Percentiles rank a stretch among this genome's conserved stretches.
Evolutionary conservation across 2,329 filamentous ascomycete genomes (phyloP).

Genomic region (Raffaelea arxii): DNA sequence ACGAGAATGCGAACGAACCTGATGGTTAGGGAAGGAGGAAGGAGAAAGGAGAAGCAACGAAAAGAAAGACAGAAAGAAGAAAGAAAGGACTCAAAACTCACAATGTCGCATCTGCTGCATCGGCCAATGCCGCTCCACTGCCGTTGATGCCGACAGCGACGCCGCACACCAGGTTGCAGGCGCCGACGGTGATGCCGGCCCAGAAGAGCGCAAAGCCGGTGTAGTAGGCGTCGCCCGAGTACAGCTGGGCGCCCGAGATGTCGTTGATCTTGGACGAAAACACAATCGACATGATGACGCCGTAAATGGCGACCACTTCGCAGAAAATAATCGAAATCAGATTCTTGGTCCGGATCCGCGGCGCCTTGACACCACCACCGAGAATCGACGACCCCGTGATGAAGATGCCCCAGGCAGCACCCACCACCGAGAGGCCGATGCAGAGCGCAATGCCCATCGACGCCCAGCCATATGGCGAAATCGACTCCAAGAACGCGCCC

Average conservation of each 20-base stretch:
- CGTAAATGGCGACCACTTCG: constrained; percentile 99
- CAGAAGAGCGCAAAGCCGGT: constrained; percentile 95
- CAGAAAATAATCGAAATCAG: constrained; percentile 99
- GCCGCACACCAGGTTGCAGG: constrained; percentile 94
- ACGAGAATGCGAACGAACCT: constrained; percentile 99
- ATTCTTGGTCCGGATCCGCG: constrained; percentile 98
- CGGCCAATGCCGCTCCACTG: constrained; percentile 88
- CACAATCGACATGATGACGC: constrained; percentile 98
- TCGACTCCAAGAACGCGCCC: constrained; percentile 84
- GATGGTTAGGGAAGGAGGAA: constrained; percentile 9
- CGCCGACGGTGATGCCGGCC: constrained; percentile 86
- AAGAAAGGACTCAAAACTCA: constrained; percentile 36
- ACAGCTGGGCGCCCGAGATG: constrained; percentile 54
- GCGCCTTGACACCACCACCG: constrained; percentile 91
- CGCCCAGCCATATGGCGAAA: constrained; percentile 93
- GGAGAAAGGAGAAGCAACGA: not conserved
- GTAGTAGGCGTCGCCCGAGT: constrained; percentile 75
- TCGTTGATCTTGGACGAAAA: constrained; percentile 80
- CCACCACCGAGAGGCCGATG: constrained; percentile 91
- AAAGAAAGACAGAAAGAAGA: not conserved
- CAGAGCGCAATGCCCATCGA: constrained; percentile 84
- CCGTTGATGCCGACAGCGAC: constrained; percentile 97
- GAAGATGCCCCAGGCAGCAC: constrained; percentile 98
- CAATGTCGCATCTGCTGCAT: constrained; percentile 86
- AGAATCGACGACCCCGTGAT: constrained; percentile 97